phyloP scores from a whole-genome alignment of 805 yeast species.

The Suhomyces sp. region DNA sequence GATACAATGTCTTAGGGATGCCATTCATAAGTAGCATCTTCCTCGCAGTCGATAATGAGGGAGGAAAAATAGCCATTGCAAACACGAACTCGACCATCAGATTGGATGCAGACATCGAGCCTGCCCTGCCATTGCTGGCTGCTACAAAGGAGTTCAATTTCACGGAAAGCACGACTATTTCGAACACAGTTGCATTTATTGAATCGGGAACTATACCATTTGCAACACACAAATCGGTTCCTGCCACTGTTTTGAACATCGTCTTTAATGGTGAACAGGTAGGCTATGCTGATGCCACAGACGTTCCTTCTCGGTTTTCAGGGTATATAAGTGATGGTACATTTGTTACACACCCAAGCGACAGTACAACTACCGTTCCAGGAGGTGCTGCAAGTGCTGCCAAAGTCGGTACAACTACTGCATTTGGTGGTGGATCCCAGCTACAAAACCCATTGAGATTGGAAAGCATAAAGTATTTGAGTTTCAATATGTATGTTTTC shows the following conservation, averaged over 20 bases:
- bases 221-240: conserved; percentile 31
- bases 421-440: background rate
- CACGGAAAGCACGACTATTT: background rate
- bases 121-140: too few relatives aligned
- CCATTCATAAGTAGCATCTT: conserved; percentile 54
- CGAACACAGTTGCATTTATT: conserved; percentile 24
- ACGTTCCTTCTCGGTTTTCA: conserved; percentile 3
- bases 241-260: conserved; percentile 13
- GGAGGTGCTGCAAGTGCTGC: conserved; percentile 8
- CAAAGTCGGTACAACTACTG: background rate
- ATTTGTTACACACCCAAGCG: conserved; percentile 1
- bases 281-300: background rate
- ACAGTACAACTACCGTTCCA: conserved; percentile 1
- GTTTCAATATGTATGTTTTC: background rate
- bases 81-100: conserved; percentile 32
- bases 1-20: conserved; percentile 57
- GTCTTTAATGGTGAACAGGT: conserved; percentile 12
- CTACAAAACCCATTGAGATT: conserved; percentile 1
- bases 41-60: conserved; percentile 65
- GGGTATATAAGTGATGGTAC: conserved; percentile 5
- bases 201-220: conserved; percentile 50
- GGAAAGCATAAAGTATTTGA: background rate
- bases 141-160: background rate
- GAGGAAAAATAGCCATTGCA: conserved; percentile 55
- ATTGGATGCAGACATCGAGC: background rate